Percentiles rank a stretch among this genome's conserved stretches.
These are phyloP conservation scores for Tillandsia leiboldiana DNA, from an alignment of 176 grass and related monocot genomes.

Conservation along the genomic window DNA sequence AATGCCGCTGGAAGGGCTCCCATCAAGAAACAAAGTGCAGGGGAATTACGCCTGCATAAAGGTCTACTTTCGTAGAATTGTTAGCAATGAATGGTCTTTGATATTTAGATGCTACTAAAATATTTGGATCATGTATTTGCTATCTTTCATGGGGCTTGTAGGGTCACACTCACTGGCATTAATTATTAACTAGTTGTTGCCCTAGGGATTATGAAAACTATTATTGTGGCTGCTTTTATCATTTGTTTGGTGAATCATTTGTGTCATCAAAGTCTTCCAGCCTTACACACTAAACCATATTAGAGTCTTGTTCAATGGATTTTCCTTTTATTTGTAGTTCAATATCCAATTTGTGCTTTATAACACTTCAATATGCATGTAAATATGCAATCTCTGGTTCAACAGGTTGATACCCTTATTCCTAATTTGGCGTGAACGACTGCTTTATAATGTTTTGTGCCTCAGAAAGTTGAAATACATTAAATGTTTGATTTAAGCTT, in stretches of 20 bases:
- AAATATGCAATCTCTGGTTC: background rate
- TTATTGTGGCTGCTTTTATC: background rate
- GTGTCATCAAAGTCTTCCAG: background rate
- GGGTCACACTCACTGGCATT: background rate
- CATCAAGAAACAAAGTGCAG: conserved; percentile 70
- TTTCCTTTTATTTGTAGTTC: background rate
- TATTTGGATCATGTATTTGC: too few species aligned
- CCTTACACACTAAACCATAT: background rate
- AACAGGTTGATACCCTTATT: too few species aligned
- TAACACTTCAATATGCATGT: background rate
- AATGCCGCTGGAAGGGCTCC: conserved; percentile 50
- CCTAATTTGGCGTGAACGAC: background rate
- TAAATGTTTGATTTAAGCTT: background rate
- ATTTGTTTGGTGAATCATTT: background rate
- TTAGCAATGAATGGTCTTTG: too few species aligned
- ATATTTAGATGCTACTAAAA: too few species aligned
- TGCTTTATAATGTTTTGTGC: background rate
- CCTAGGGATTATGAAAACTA: background rate
- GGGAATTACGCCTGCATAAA: conserved; percentile 77
- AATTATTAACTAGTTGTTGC: background rate
- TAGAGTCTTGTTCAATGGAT: background rate
- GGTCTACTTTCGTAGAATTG: conserved; percentile 15
- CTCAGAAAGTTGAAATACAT: background rate
- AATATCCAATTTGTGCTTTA: background rate
- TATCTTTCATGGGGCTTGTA: too few species aligned